Base-by-base conservation (phyloP, 768 basidiomycete species). In the Suillus decipiens region DNA sequence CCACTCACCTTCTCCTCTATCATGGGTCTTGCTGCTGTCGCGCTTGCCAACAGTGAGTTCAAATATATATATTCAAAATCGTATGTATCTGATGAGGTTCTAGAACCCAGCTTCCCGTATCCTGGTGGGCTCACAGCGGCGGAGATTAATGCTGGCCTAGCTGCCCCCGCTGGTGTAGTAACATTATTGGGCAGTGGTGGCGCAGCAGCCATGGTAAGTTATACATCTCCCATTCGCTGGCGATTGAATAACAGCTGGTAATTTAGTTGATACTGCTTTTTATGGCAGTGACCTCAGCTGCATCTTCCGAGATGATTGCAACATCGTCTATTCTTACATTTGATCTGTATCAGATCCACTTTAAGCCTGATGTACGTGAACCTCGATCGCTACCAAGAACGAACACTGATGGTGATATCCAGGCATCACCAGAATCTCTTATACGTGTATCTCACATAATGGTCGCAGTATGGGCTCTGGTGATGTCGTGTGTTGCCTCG, bases 31-130 rank as follows among this genome's bases (percentile, higher is more conserved):
- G 67, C 72, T 36, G 74, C 72, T 7, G 68, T 72, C 51, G 76
- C 71, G 19, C 69, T 76, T 17, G 56, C 63, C 47, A 68, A 63
- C 24, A 58, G 67, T 67, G 11, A 28, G 62, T 59, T 56, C 14
- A 41, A 41, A 24, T 24, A 41, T 14, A 31, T 41, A 19, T 24
- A 24, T 48, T 24, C 17, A 37, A 33, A 34, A 57, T 59, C 7
- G 5, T 59, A 17, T 0, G 8, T 60, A 59, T 60, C 24, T 34
- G 10, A 60, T n/a, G 19, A 57, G 11, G 6, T 28, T 57, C 28
- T 73, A 55, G 75, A 70, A 75, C 80, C 83, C 7, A 73, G 71
- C 31, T 86, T 84, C 66, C 84, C 63, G 70, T 76, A 58, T 62
- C 72, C 36, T 19, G 66, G 66, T 34, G 69, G 61, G 8, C 66